Percentiles rank a stretch among this genome's conserved stretches.
Conservation (phyloP, 257 asterid species). For the Osmanthus fragrans region DNA sequence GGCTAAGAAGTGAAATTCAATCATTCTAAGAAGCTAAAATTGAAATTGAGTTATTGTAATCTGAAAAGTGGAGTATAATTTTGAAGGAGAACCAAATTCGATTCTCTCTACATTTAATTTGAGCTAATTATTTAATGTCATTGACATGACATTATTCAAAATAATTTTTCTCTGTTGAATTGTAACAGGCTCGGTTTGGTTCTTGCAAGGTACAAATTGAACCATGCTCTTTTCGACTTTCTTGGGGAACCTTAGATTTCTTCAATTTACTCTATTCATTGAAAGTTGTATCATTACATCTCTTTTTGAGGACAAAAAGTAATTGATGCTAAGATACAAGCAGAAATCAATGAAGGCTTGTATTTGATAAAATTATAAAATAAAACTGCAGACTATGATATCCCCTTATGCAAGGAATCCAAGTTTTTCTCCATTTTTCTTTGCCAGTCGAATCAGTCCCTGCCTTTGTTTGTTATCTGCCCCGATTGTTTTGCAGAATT, state of each 20-base stretch:
- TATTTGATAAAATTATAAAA: no score
- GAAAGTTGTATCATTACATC: not conserved
- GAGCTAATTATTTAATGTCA: no score
- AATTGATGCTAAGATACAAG: not conserved
- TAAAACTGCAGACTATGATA: not conserved
- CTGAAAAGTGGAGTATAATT: no score
- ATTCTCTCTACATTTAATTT: no score
- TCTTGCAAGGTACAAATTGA: no score
- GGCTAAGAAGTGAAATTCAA: no score
- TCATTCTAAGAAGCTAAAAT: no score
- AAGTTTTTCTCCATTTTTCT: slow-evolving; percentile 64
- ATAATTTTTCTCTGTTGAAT: no score
- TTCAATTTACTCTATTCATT: not conserved
- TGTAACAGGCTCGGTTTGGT: no score
- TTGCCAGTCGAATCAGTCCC: slow-evolving; percentile 66
- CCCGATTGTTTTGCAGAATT: slow-evolving; percentile 58
- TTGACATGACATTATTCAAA: no score
- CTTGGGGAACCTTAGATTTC: not conserved
- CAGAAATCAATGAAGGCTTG: not conserved
- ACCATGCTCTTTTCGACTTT: not conserved
- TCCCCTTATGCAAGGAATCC: slow-evolving; percentile 58
- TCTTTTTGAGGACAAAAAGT: not conserved
- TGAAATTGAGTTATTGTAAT: no score
- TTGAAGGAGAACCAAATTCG: no score
- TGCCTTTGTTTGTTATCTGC: slow-evolving; percentile 61